Evolutionary conservation across 2,329 filamentous ascomycete genomes (phyloP), one percentile per base, ranked within the genome.

Genomic region (Aspergillus aculeatus): DNA sequence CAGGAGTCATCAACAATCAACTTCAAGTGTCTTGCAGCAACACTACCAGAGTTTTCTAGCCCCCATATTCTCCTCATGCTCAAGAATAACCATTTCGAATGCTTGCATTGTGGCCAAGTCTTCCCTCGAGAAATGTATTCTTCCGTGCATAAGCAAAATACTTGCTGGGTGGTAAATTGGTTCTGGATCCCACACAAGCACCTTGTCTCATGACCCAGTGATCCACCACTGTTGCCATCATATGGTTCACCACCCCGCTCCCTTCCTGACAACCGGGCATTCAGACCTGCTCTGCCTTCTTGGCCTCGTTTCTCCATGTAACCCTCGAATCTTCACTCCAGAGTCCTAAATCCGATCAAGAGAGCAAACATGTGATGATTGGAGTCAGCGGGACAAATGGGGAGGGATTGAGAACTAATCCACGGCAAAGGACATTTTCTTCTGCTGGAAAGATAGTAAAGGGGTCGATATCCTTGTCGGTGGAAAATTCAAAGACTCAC

Each of bases 161-260:
- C 31, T 55, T 47, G 26, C 53, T 53, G 12, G 21, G n/a, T 23
- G 26, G 48, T 41, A 23, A 6, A 12, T 29, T 29, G 9, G 26
- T 35, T 16, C 32, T 48, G 14, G 23, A 26, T 35, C 50, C 55
- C 49, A 54, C 49, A 26, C 23, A 19, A 47, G 16, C 29, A 23
- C 35, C 50, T 48, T 54, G 54, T 58, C 56, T 52, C 56, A 54
- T 58, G 56, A 58, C 56, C 56, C 26, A 58, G n/a, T 23, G 32
- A 58, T 54, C 38, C 50, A 32, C 44, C 56, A 53, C 16, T 24
- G 1, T 23, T 19, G 11, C 47, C 19, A 29, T 58, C 50, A 50
- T 21, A 54, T 48, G 56, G 50, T 9, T 44, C n/a, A 29, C 7
- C 26, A 29, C 26, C 26, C 26, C 26, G 24, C n/a, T 44, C 26